Conservation (phyloP, 176 grass and related monocot species). For the Themeda triandra region DNA sequence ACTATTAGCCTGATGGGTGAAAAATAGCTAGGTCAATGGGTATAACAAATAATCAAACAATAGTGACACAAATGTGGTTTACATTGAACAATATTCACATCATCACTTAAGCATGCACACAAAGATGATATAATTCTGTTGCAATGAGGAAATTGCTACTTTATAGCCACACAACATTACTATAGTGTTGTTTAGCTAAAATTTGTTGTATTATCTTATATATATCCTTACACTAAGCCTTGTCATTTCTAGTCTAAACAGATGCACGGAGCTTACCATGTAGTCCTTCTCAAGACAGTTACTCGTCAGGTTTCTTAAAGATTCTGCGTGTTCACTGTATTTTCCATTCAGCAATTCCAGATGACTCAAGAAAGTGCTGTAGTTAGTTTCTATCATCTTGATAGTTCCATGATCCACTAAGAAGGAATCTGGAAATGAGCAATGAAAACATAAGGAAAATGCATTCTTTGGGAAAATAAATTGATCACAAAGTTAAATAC, state of each 20-base stretch:
- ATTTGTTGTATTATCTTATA: background rate
- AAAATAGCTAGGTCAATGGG: background rate
- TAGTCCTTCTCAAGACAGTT: conserved; percentile 63
- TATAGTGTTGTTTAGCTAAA: background rate
- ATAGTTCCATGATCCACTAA: conserved; percentile 44
- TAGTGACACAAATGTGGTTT: background rate
- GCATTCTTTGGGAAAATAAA: background rate
- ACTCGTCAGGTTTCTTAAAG: conserved; percentile 34
- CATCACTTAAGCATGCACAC: background rate
- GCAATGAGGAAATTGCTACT: background rate
- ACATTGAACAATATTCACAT: conserved; percentile 3
- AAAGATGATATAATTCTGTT: background rate
- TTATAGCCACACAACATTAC: background rate
- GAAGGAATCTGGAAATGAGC: conserved; percentile 42
- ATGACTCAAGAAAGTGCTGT: conserved; percentile 17
- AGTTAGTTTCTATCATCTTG: conserved; percentile 26
- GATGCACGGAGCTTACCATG: conserved; percentile 31
- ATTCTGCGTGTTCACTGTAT: conserved; percentile 39
- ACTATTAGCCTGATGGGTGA: conserved; percentile 53
- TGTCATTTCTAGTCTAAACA: background rate
- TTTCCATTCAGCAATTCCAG: conserved; percentile 47
- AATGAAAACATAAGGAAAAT: conserved; percentile 22
- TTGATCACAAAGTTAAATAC: conserved; percentile 8
- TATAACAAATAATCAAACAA: background rate
- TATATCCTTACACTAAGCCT: background rate